These are phyloP conservation scores for Spathaspora passalidarum DNA, from an alignment of 805 yeast genomes.

Conservation along the genomic window DNA sequence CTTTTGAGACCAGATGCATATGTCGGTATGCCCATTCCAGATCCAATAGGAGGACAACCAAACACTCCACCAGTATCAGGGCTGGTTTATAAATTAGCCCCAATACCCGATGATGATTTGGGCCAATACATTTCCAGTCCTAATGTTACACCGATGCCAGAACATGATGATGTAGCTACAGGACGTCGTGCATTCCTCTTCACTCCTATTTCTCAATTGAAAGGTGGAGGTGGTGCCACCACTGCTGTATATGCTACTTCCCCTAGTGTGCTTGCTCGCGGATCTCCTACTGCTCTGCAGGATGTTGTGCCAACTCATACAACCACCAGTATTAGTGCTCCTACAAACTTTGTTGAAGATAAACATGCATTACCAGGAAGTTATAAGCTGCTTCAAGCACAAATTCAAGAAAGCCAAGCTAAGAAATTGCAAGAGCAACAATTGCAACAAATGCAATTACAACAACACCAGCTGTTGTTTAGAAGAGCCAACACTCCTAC, in stretches of 20 bases:
- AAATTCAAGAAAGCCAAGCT: slow-evolving; percentile 11
- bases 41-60: slow-evolving; percentile 76
- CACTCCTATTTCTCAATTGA: slow-evolving; percentile 44
- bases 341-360: slow-evolving; percentile 1
- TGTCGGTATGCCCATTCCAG: slow-evolving; percentile 72
- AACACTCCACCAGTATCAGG: slow-evolving; percentile 93
- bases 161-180: slow-evolving; percentile 33
- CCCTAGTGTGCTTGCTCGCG: slow-evolving; percentile 12
- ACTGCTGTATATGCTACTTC: slow-evolving; percentile 16
- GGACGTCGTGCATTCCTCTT: slow-evolving; percentile 40
- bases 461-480: slow-evolving; percentile 14
- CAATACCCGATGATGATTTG: slow-evolving; percentile 75
- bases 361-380: slow-evolving; percentile 10
- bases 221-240: slow-evolving; percentile 29
- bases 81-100: slow-evolving; percentile 77
- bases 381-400: slow-evolving; percentile 11
- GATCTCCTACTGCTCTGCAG: slow-evolving; percentile 7
- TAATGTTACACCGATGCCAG: slow-evolving; percentile 36
- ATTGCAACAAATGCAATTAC: slow-evolving; percentile 15
- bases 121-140: slow-evolving; percentile 60
- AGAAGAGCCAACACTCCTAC: slow-evolving; percentile 15
- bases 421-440: slow-evolving; percentile 16
- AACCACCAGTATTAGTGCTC: neutral
- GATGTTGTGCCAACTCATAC: neutral
- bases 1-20: slow-evolving; percentile 73